These are phyloP conservation scores for Aphanomyces invadans DNA, from an alignment of 352 stramenopile species.

Conservation along the genomic window DNA sequence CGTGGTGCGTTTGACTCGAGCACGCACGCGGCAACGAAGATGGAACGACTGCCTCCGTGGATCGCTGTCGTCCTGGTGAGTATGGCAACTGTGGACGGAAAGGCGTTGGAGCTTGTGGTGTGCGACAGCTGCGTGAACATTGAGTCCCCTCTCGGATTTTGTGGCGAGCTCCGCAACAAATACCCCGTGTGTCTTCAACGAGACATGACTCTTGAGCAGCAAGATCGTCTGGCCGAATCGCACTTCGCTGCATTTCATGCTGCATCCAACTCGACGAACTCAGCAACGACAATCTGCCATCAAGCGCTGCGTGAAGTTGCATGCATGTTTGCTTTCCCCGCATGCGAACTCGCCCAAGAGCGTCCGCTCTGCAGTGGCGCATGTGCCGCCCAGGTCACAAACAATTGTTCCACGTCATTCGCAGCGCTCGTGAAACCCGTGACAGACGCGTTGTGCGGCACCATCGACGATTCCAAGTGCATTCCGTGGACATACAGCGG, in stretches of 20 bases:
- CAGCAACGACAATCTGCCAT: neutral
- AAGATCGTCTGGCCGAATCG: conserved; percentile 5
- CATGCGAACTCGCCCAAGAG: conserved; percentile 14
- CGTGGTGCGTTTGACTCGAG: neutral
- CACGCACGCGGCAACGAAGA: neutral
- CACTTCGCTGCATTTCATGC: conserved; percentile 7
- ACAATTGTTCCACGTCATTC: conserved; percentile 10
- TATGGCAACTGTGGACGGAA: neutral
- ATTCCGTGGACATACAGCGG: conserved; percentile 59
- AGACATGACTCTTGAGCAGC: neutral
- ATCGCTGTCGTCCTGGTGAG: neutral
- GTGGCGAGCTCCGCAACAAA: neutral
- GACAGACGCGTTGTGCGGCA: conserved; percentile 7
- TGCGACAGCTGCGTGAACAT: conserved; percentile 15
- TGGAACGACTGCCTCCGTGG: neutral
- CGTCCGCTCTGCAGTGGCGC: conserved; percentile 3
- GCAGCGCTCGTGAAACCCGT: neutral
- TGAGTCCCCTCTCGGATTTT: conserved; percentile 1
- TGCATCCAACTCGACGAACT: neutral
- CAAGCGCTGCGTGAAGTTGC: conserved; percentile 9
- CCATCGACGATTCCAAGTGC: conserved; percentile 49
- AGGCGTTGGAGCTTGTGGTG: neutral
- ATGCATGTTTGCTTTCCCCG: conserved; percentile 17
- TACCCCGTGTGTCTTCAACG: conserved; percentile 6
- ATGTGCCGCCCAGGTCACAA: neutral